Percentiles rank a stretch among this genome's conserved stretches.
Evolutionary conservation across 139 green algal species (phyloP).

Genomic region (Chlorella vulgaris): DNA sequence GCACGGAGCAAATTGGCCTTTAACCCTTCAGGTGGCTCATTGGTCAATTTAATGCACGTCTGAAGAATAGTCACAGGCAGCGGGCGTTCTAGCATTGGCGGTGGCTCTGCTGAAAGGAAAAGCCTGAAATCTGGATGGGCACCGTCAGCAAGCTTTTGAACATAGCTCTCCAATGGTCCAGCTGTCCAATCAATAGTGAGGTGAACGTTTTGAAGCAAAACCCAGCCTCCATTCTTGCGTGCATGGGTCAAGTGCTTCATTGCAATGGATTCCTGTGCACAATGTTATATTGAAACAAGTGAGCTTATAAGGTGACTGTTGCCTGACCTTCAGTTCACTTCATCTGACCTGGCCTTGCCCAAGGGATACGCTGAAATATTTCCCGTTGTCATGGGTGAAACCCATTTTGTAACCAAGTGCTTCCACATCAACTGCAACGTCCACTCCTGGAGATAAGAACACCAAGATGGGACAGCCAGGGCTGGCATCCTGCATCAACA

Average conservation of each 20-base stretch:
- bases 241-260: slow-evolving; percentile 82
- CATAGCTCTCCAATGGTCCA: slow-evolving; percentile 78
- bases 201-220: slow-evolving; percentile 93
- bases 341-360: slow-evolving; percentile 73
- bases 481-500: slow-evolving; percentile 57
- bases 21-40: slow-evolving; percentile 90
- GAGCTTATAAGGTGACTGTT: no score
- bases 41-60: slow-evolving; percentile 89
- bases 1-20: slow-evolving; percentile 81
- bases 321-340: background rate
- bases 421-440: slow-evolving; percentile 85
- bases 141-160: slow-evolving; percentile 86
- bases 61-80: slow-evolving; percentile 91
- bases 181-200: slow-evolving; percentile 84
- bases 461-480: slow-evolving; percentile 87
- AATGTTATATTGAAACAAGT: background rate
- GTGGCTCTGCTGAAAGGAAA: slow-evolving; percentile 91
- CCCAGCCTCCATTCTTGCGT: slow-evolving; percentile 90
- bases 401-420: slow-evolving; percentile 76
- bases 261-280: slow-evolving; percentile 81
- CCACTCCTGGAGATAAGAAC: slow-evolving; percentile 87
- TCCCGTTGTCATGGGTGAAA: slow-evolving; percentile 72
- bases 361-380: slow-evolving; percentile 81
- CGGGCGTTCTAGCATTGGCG: slow-evolving; percentile 77
- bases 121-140: slow-evolving; percentile 89